Base-by-base conservation (phyloP, 2,329 filamentous ascomycete genomes). In the Daldinia sp. region DNA sequence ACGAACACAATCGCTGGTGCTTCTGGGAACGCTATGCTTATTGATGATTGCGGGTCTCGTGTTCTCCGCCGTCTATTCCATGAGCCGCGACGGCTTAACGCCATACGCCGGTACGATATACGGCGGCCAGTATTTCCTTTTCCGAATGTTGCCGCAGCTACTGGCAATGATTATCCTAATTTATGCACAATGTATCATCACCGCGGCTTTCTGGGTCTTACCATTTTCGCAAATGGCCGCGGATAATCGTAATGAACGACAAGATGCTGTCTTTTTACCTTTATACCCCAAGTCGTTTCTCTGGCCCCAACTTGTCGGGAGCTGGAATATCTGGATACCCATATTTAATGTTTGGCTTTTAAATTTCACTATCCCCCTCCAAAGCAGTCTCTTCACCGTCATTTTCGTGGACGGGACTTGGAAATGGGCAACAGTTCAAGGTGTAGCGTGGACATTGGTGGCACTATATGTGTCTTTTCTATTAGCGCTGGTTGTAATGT, bases 61-160 rank as follows among this genome's bases (percentile, higher is more conserved):
- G 28, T 90, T 94, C 77, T 89, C 88, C 71, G 92, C 92, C 64
- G 81, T 92, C 39, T 93, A 88, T 81, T 93, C 92, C 10, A 80
- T 84, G 41, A 78, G 81, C 4, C 84, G 90, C 70, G 79, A 84
- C 9, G 93, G 93, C 0, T 81, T 98, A 12, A 89, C 87, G 76
- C 80, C 85, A 3, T 97, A 94, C 77, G 82, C 83, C 37, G 86
- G 85, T 51, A 84, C 81, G 33, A 90, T 93, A 64, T 91, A 92
- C 68, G 91, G 90, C 56, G 86, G 85, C 7, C 86, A 90, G 71
- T 97, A 97, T 80, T 97, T 98, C 78, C 80, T 97, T 53, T 96
- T 97, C 78, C 88, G 93, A 68, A 93, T 97, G 71, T 82, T 98
- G 1, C 94, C 95, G 1, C 93, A 94, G 63, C 82, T 97, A 0